Conservation (phyloP, 1,284 basidiomycete genomes). For the Neotropicomus parvogracilis region DNA sequence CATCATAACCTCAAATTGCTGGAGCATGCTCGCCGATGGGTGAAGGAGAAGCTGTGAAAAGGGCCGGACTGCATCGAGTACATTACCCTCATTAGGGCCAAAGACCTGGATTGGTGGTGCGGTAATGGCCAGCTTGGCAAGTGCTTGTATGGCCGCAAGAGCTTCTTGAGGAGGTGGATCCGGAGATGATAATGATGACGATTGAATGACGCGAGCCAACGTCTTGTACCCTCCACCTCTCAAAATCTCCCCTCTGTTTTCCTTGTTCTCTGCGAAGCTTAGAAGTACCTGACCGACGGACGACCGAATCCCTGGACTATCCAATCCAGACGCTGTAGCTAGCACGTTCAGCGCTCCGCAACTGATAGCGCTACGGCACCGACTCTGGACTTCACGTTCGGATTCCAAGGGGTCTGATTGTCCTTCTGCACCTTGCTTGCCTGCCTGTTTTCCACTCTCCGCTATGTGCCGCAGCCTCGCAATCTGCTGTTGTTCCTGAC, state of each 20-base stretch:
- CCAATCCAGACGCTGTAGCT: conserved; percentile 50
- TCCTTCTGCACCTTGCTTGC: conserved; percentile 18
- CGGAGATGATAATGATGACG: conserved; percentile 28
- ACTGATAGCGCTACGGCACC: conserved; percentile 55
- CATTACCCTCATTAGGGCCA: conserved; percentile 71
- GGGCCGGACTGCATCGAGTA: conserved; percentile 80
- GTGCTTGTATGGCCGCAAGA: conserved; percentile 76
- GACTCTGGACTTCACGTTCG: conserved; percentile 57
- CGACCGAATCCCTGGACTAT: conserved; percentile 53
- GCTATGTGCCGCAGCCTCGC: conserved; percentile 75
- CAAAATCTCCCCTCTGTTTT: conserved; percentile 74
- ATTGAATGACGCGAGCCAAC: conserved; percentile 61
- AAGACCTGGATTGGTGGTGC: conserved; percentile 87
- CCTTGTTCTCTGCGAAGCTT: conserved; percentile 71
- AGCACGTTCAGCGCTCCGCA: conserved; percentile 66
- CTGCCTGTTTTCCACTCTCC: conserved; percentile 39
- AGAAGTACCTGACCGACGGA: conserved; percentile 59
- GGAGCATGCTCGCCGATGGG: conserved; percentile 66
- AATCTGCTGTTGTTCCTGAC: conserved; percentile 77
- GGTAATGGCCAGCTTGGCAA: conserved; percentile 92
- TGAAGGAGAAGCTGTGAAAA: conserved; percentile 70
- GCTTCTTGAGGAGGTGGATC: conserved; percentile 22
- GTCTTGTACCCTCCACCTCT: conserved; percentile 78
- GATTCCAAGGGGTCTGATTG: conserved; percentile 47
- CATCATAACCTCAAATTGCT: conserved; percentile 91